phyloP scores from a whole-genome alignment of 169 alveolate genomes.

The Babesia microti region DNA sequence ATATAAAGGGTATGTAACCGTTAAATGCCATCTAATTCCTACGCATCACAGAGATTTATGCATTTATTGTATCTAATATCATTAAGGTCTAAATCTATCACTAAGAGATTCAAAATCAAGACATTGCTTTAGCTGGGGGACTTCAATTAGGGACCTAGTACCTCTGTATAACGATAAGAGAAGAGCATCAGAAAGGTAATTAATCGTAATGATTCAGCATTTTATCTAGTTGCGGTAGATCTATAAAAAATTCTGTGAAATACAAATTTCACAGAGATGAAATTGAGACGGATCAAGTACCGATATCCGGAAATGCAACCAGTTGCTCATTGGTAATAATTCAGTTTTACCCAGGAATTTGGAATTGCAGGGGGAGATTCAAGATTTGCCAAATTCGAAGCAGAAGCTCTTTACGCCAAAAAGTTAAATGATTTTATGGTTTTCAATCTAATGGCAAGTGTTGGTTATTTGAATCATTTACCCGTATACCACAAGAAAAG shows the following conservation, averaged over 20 bases:
- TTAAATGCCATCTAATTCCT: no score
- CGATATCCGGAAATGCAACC: conserved; percentile 1
- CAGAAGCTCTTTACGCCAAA: conserved; percentile 18
- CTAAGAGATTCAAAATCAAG: no score
- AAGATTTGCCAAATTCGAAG: conserved; percentile 31
- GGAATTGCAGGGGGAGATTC: conserved; percentile 47
- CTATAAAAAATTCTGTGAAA: conserved; percentile 34
- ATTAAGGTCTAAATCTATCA: no score
- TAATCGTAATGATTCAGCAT: conserved; percentile 5
- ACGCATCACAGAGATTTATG: no score
- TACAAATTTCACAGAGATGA: conserved; percentile 23
- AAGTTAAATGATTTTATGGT: conserved; percentile 5
- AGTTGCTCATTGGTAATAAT: not conserved
- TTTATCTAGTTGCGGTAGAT: conserved; percentile 34
- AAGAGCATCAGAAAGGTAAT: conserved; percentile 28
- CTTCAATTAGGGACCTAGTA: conserved; percentile 24
- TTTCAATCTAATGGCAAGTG: not conserved
- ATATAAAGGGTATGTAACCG: conserved; percentile 27
- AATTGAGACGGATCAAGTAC: conserved; percentile 28
- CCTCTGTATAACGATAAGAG: conserved; percentile 34
- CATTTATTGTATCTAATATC: conserved; percentile 17
- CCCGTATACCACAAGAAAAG: conserved; percentile 5
- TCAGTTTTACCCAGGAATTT: conserved; percentile 18
- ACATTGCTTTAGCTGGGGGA: conserved; percentile 31
- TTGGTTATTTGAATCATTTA: conserved; percentile 28